phyloP scores from a whole-genome alignment of 2,329 filamentous ascomycete genomes.

The Gnomoniopsis smithogilvyi region DNA sequence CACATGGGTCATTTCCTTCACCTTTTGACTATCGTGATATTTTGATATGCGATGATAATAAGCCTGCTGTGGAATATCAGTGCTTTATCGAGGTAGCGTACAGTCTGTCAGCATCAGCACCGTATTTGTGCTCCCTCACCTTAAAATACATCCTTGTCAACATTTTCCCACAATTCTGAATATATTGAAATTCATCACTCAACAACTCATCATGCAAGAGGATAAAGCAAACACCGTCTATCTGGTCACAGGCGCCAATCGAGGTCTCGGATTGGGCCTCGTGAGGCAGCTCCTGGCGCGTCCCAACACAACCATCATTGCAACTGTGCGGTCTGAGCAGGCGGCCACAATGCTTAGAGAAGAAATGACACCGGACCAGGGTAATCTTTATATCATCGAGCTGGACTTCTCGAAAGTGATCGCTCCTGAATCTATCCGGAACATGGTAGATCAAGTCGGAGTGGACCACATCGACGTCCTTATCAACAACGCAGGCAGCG shows the following conservation, averaged over 20 bases:
- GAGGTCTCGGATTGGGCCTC: slow-evolving; percentile 38
- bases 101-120: too few relatives aligned
- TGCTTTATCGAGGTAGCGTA: too few relatives aligned
- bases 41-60: too few relatives aligned
- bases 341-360: slow-evolving; percentile 19
- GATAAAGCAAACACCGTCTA: slow-evolving; percentile 27
- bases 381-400: slow-evolving; percentile 31
- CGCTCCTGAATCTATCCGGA: slow-evolving; percentile 17
- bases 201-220: too few relatives aligned
- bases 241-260: slow-evolving; percentile 38
- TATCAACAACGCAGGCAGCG: slow-evolving; percentile 49
- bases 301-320: slow-evolving; percentile 48
- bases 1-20: too few relatives aligned
- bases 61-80: too few relatives aligned
- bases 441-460: slow-evolving; percentile 14
- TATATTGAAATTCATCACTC: too few relatives aligned
- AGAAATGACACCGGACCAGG: slow-evolving; percentile 24
- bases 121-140: too few relatives aligned
- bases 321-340: slow-evolving; percentile 29
- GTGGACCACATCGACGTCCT: slow-evolving; percentile 46
- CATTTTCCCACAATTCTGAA: too few relatives aligned
- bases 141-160: too few relatives aligned
- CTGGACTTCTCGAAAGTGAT: slow-evolving; percentile 34
- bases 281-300: slow-evolving; percentile 38
- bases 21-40: too few relatives aligned